A percentile compares a stretch with the other conserved stretches of the same genome.
Conservation (phyloP, 257 asterid genomes). For the Solanum habrochaites region DNA sequence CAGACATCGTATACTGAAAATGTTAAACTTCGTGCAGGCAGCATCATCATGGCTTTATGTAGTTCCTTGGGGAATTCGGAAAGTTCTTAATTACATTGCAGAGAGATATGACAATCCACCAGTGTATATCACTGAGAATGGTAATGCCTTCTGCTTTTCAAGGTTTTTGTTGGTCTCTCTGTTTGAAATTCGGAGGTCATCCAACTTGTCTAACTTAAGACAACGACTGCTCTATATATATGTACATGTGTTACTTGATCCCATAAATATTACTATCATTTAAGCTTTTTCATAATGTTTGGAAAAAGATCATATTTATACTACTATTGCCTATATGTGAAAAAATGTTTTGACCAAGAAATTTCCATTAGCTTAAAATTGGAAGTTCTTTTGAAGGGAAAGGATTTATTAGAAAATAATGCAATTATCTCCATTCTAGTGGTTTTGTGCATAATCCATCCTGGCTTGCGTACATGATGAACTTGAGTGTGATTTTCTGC, state of each 20-base stretch:
- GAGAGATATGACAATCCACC: slow-evolving; percentile 33
- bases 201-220: background rate
- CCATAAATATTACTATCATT: background rate
- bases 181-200: background rate
- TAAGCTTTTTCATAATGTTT: background rate
- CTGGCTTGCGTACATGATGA: background rate
- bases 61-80: slow-evolving; percentile 49
- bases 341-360: background rate
- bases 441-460: background rate
- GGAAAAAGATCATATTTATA: background rate
- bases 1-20: background rate
- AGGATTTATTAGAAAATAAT: background rate
- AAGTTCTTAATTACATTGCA: slow-evolving; percentile 31
- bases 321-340: background rate
- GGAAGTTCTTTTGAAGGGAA: background rate
- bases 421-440: background rate
- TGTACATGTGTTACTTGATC: background rate
- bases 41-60: slow-evolving; percentile 44
- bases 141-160: slow-evolving; percentile 9
- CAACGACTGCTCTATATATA: background rate
- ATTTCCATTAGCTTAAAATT: background rate
- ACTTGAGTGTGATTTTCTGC: background rate
- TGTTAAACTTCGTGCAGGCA: slow-evolving; percentile 21
- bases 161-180: background rate
- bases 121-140: slow-evolving; percentile 39